These are phyloP conservation scores for Sonneratia caseolaris DNA, from an alignment of 345 rosid species.

Conservation along the genomic window DNA sequence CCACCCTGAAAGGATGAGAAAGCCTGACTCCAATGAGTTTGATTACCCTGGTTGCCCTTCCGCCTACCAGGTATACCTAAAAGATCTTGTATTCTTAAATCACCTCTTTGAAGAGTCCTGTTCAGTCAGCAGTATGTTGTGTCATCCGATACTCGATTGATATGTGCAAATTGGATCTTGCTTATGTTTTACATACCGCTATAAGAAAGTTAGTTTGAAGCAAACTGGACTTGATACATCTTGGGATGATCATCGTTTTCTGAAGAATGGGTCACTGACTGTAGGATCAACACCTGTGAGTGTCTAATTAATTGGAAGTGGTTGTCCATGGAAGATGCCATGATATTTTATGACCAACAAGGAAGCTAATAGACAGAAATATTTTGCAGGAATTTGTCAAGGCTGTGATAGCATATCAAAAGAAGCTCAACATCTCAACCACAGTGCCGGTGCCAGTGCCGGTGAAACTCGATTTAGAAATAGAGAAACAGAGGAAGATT, in stretches of 20 bases:
- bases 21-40: slow-evolving; percentile 39
- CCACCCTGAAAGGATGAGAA: slow-evolving; percentile 83
- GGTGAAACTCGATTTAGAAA: slow-evolving; percentile 35
- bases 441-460: slow-evolving; percentile 38
- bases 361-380: not conserved
- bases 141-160: not conserved
- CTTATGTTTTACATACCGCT: not conserved
- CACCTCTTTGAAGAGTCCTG: not conserved
- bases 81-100: not conserved
- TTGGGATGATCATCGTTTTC: not conserved
- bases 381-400: slow-evolving; percentile 64
- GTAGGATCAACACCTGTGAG: not conserved
- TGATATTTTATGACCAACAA: not conserved
- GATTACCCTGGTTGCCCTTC: slow-evolving; percentile 74
- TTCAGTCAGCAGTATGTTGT: not conserved
- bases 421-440: slow-evolving; percentile 45
- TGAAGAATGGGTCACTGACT: not conserved
- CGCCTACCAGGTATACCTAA: slow-evolving; percentile 55
- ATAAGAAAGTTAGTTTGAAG: not conserved
- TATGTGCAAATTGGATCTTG: not conserved
- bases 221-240: not conserved
- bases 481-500: slow-evolving; percentile 52
- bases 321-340: no score
- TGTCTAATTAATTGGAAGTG: no score
- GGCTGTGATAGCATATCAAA: slow-evolving; percentile 76